Evolutionary conservation across 768 basidiomycete genomes (phyloP), one percentile per base, ranked within the genome.

Genomic region (Leccinellum rugosiceps): DNA sequence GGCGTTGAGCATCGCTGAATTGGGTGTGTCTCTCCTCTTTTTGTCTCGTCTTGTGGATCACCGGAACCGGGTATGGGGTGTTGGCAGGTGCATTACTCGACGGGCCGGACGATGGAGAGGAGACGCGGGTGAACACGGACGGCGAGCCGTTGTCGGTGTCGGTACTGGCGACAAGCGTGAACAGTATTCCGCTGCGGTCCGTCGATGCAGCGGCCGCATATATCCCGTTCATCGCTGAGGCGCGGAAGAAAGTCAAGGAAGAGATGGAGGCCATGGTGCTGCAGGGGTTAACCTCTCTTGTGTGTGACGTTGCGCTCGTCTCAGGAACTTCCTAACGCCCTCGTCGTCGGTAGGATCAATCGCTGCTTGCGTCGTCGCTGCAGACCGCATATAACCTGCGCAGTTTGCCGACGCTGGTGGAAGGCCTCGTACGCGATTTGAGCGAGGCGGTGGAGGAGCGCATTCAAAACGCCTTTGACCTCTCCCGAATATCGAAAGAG

Each of bases 311-410:
- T 25, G 11, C 19, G 38, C 10, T 15, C n/a, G 38, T 7, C 38
- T 28, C n/a, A n/a, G 32, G 1, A 6, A 1, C 14, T 11, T 45
- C 3, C 28, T 47, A 49, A 62, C 13, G 49, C 28, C 21, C 23
- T 46, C 7, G 13, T 19, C 19, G 17, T 55, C 38, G 61, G 46
- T 23, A 97, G 94, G 90, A 98, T 66, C 94, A 92, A 74, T 85
- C 93, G 2, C 74, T 96, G 17, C 80, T 99, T 1, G 93, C 95
- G 0, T 94, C 93, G 1, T 93, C 96, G 0, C 79, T 99, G 13
- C 97, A 98, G 77, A 98, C 94, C 1, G 94, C 96, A 4, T 90
- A 93, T 73, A 99, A 98, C 68, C 82, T 99, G 14, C 81, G 88
- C 28, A 82, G 91, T 15, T 78, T 99, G 11, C 91, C 96, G 0